Percentiles rank a stretch among this genome's conserved stretches.
phyloP scores from a whole-genome alignment of 1,284 basidiomycete species.

The Waitea zeae region DNA sequence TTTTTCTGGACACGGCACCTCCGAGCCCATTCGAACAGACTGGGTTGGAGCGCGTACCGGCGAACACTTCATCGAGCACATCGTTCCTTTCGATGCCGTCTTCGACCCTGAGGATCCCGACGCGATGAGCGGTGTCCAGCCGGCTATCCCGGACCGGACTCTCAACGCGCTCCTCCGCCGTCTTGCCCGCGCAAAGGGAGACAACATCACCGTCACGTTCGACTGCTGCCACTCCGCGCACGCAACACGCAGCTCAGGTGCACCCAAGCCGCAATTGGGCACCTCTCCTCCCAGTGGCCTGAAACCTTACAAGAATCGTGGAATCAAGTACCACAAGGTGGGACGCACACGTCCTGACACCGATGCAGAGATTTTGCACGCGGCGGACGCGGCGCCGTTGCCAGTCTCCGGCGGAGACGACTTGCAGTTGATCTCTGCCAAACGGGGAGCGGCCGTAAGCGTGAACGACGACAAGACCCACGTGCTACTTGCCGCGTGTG shows the following conservation, averaged over 20 bases:
- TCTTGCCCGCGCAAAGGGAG: constrained; percentile 4
- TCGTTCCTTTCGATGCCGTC: background rate
- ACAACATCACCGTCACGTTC: constrained; percentile 7
- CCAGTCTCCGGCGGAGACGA: background rate
- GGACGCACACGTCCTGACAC: too few species aligned
- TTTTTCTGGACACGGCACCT: constrained; percentile 19
- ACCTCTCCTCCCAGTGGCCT: background rate
- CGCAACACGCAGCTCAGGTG: constrained; percentile 1
- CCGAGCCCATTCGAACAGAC: constrained; percentile 6
- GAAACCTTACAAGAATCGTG: background rate
- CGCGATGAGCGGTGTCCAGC: too few species aligned
- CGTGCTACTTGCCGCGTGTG: constrained; percentile 7
- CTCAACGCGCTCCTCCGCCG: constrained; percentile 4
- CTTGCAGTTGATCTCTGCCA: too few species aligned
- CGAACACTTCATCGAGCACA: constrained; percentile 1
- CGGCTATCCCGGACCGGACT: constrained; percentile 5
- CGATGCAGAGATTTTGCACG: background rate
- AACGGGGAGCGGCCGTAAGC: too few species aligned
- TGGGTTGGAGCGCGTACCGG: too few species aligned
- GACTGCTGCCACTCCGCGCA: constrained; percentile 8
- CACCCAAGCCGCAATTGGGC: background rate
- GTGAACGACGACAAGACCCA: constrained; percentile 1
- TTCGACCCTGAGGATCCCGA: background rate
- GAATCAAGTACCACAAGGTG: too few species aligned
- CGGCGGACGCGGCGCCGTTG: background rate